A percentile compares a stretch with the other conserved stretches of the same genome.
Evolutionary conservation across 768 basidiomycete genomes (phyloP).

Genomic region (Hericium erinaceus): DNA sequence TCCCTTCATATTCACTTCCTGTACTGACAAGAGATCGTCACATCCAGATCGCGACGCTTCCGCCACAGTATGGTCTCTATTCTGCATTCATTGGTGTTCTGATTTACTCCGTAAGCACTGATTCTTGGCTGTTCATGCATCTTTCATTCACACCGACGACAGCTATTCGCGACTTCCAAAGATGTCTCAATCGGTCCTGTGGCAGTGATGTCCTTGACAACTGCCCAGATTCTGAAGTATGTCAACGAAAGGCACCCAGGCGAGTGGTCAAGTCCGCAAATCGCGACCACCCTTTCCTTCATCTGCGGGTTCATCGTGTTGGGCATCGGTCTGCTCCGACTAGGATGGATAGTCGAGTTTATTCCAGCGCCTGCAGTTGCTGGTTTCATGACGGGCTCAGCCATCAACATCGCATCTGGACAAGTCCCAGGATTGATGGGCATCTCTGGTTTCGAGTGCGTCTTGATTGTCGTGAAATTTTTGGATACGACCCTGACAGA

Average conservation of each 20-base stretch:
- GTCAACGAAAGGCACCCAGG: slow-evolving; percentile 46
- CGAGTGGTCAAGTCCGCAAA: slow-evolving; percentile 58
- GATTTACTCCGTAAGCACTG: slow-evolving; percentile 63
- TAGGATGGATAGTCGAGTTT: slow-evolving; percentile 95
- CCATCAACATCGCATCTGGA: slow-evolving; percentile 80
- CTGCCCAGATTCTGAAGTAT: slow-evolving; percentile 67
- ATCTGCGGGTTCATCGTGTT: slow-evolving; percentile 88
- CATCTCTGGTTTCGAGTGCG: slow-evolving; percentile 74
- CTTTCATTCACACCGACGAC: slow-evolving; percentile 1
- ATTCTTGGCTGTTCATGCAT: not conserved
- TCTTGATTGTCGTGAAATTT: slow-evolving; percentile 4
- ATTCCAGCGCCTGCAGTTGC: slow-evolving; percentile 81
- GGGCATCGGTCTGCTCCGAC: slow-evolving; percentile 75
- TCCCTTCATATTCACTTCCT: not conserved
- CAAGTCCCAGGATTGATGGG: slow-evolving; percentile 91
- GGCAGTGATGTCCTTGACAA: slow-evolving; percentile 93
- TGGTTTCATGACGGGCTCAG: slow-evolving; percentile 97
- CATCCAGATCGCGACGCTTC: slow-evolving; percentile 72
- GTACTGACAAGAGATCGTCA: not conserved
- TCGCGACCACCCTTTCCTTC: slow-evolving; percentile 80
- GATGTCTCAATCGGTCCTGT: slow-evolving; percentile 99
- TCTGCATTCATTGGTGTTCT: slow-evolving; percentile 87
- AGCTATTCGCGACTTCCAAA: slow-evolving; percentile 96
- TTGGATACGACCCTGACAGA: slow-evolving; percentile 1
- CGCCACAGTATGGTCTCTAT: slow-evolving; percentile 85